Evolutionary conservation across 2,329 filamentous ascomycete genomes (phyloP), one percentile per base, ranked within the genome.

Genomic region (Neoarthrinium moseri): DNA sequence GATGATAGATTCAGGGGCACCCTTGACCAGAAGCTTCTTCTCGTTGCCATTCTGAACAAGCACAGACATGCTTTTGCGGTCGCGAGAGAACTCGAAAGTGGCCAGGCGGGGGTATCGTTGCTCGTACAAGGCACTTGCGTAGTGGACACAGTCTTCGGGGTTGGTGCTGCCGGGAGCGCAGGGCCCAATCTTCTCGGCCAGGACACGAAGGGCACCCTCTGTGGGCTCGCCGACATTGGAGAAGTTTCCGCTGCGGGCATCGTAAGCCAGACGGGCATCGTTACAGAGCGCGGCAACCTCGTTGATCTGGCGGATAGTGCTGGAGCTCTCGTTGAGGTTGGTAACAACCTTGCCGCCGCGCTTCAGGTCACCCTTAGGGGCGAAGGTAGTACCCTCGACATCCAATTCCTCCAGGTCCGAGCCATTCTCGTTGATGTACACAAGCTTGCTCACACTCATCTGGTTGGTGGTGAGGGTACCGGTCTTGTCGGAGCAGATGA

Each of bases 401-500:
- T 94, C 86, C 38, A 96, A 78, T 64, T 96, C 91, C 58, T 91
- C 88, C 20, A 97, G 74, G 48, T 81, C 85, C 44, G 73, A 80
- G 39, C 89, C 91, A 49, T 80, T 69, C 55, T 87, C 83, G 58
- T 81, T 85, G 56, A 99, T 77, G 64, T 91, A 89, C 38, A 96
- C 88, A 46, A 97, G 72, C 70, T 92, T 95, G 74, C 85, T 94
- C 46, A 96, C 94, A 63, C 94, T 97, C 94, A 99, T 99, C 71
- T 97, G 91, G 72, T 99, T 99, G 32, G 94, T 99, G 10, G 94
- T 99, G 64, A 99, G 73, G 39, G 94, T 99, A 57, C 94, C 95
- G 5, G 94, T 99, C 78, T 99, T 99, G 77, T 99, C 94, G 4
- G 95, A 99, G 75, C 95, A 99, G 65, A 99, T 96, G 47, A 99